Evolutionary conservation across 352 stramenopile genomes (phyloP).

Genomic region (Globisporangium solare): DNA sequence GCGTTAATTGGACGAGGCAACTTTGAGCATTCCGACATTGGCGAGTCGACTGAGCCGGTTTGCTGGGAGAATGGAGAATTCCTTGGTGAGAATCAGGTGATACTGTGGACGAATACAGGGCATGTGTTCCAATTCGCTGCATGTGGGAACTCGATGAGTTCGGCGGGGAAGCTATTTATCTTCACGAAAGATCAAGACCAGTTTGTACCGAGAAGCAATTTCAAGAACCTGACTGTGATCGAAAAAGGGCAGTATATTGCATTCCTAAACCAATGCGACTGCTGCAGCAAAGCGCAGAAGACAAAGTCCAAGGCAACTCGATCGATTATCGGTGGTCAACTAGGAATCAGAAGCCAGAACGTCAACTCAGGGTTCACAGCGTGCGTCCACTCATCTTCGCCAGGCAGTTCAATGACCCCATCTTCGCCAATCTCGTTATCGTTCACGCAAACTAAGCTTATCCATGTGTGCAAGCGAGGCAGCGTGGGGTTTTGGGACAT

Average conservation of each 20-base stretch:
- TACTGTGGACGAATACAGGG: constrained; percentile 66
- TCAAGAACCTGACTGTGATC: constrained; percentile 48
- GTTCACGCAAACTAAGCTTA: constrained; percentile 19
- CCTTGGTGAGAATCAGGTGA: constrained; percentile 48
- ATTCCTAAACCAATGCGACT: constrained; percentile 52
- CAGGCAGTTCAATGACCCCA: constrained; percentile 17
- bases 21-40: neutral
- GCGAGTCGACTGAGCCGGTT: constrained; percentile 11
- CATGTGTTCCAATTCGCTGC: constrained; percentile 63
- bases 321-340: neutral
- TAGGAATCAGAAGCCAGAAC: constrained; percentile 1
- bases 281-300: constrained; percentile 18
- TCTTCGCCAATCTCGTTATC: constrained; percentile 11
- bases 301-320: neutral
- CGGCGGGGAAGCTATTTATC: constrained; percentile 63
- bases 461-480: constrained; percentile 54
- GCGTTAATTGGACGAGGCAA: constrained; percentile 17
- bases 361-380: constrained; percentile 38
- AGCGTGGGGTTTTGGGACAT: constrained; percentile 53
- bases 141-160: constrained; percentile 15
- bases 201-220: constrained; percentile 71
- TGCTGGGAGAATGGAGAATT: constrained; percentile 68
- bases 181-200: constrained; percentile 83
- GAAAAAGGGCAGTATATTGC: constrained; percentile 49
- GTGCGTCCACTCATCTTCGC: constrained; percentile 23